Conservation (phyloP, 352 stramenopile genomes). For the Peronospora belbahrii region DNA sequence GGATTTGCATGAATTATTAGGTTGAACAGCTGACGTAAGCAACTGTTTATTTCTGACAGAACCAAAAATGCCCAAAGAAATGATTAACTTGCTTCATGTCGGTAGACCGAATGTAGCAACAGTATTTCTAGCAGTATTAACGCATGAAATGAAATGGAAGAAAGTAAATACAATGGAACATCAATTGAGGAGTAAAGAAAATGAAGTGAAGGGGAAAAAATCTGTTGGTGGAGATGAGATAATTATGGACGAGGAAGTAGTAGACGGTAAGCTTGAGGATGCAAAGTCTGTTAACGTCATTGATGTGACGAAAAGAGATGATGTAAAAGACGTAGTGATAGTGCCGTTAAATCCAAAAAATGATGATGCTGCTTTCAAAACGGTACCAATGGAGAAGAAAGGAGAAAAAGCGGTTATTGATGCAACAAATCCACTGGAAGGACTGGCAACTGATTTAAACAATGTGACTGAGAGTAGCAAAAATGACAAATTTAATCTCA, state of each 20-base stretch:
- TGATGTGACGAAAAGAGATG: neutral
- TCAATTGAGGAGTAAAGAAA: constrained; percentile 1
- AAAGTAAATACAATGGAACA: neutral
- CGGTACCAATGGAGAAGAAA: neutral
- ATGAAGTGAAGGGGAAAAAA: no score
- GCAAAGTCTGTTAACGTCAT: neutral
- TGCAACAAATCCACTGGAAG: neutral
- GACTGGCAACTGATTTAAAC: neutral
- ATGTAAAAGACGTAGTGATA: constrained; percentile 6
- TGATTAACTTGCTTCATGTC: neutral
- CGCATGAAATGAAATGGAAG: constrained; percentile 4
- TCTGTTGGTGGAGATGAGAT: neutral
- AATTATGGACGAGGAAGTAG: constrained; percentile 6
- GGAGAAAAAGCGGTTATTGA: neutral
- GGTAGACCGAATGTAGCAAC: neutral
- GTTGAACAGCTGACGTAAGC: constrained; percentile 15
- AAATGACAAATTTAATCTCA: constrained; percentile 2
- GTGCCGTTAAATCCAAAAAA: neutral
- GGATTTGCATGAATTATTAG: constrained; percentile 3
- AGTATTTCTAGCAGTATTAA: neutral
- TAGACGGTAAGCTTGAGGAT: neutral
- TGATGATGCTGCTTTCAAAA: neutral
- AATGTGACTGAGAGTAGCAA: constrained; percentile 3
- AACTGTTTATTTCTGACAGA: neutral
- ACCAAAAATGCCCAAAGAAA: constrained; percentile 1